Conservation (phyloP, 352 stramenopile species). For the Thalassiosira livingstoniorum region DNA sequence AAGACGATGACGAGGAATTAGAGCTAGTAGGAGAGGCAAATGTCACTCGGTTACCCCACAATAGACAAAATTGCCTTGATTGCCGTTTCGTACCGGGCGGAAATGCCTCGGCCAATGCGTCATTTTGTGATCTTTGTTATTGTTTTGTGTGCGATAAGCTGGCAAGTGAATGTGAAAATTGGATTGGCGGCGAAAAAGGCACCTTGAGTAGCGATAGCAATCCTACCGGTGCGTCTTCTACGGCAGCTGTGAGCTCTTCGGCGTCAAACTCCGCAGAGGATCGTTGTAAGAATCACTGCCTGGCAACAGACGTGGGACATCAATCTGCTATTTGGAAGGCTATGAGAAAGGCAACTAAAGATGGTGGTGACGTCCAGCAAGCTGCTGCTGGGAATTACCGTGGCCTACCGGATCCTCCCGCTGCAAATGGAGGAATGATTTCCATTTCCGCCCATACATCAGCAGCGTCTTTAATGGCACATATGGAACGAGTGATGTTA, state of each 20-base stretch:
- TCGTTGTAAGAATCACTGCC: constrained; percentile 50
- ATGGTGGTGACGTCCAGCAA: constrained; percentile 4
- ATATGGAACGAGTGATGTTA: background rate
- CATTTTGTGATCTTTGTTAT: constrained; percentile 54
- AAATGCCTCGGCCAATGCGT: constrained; percentile 17
- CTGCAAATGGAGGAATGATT: background rate
- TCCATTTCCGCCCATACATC: background rate
- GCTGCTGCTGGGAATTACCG: background rate
- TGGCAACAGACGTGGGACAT: constrained; percentile 36
- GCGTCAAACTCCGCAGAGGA: background rate
- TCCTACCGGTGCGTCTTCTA: background rate
- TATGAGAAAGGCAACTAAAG: constrained; percentile 43
- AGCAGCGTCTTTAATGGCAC: background rate
- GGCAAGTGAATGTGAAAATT: constrained; percentile 45
- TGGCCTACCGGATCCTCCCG: too few relatives aligned
- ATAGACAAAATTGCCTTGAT: constrained; percentile 52
- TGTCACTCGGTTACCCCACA: constrained; percentile 41
- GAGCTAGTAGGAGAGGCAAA: constrained; percentile 53
- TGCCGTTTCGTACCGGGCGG: constrained; percentile 22
- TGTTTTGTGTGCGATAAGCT: constrained; percentile 59
- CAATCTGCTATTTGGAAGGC: constrained; percentile 40
- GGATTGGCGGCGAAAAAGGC: constrained; percentile 35
- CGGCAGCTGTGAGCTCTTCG: background rate
- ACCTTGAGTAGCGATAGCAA: background rate
- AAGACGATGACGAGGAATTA: constrained; percentile 50